Conservation (phyloP, 108 stramenopile genomes). For the Chaetoceros muelleri region DNA sequence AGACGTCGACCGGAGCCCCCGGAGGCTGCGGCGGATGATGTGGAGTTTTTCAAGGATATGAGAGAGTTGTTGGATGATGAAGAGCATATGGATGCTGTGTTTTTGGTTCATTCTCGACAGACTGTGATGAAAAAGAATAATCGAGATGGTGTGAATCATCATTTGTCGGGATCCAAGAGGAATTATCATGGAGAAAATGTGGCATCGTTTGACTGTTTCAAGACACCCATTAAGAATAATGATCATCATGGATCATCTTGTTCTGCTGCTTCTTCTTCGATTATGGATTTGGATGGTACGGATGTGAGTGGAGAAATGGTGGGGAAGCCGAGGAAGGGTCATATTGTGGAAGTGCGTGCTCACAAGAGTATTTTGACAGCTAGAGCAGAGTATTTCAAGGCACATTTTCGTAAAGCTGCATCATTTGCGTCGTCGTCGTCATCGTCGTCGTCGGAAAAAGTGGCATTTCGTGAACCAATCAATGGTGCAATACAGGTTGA, state of each 20-base stretch:
- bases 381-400: slow-evolving; percentile 95
- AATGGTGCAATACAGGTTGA: slow-evolving; percentile 73
- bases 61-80: slow-evolving; percentile 74
- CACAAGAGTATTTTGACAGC: slow-evolving; percentile 95
- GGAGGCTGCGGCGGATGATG: slow-evolving; percentile 77
- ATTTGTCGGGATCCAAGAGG: neutral
- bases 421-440: slow-evolving; percentile 11
- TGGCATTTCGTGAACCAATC: slow-evolving; percentile 56
- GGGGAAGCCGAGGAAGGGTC: slow-evolving; percentile 3
- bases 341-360: slow-evolving; percentile 67
- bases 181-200: neutral
- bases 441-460: slow-evolving; percentile 7
- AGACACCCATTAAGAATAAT: slow-evolving; percentile 10
- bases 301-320: slow-evolving; percentile 3
- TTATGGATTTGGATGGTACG: slow-evolving; percentile 4
- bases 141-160: neutral
- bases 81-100: slow-evolving; percentile 81
- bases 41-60: slow-evolving; percentile 84
- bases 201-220: slow-evolving; percentile 4
- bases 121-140: slow-evolving; percentile 2
- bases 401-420: slow-evolving; percentile 81
- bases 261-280: slow-evolving; percentile 1
- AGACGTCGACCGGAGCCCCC: slow-evolving; percentile 61
- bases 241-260: slow-evolving; percentile 4
- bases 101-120: slow-evolving; percentile 37